These are phyloP conservation scores for Diaporthe nobilis DNA, from an alignment of 2,329 filamentous ascomycete species.

Conservation along the genomic window DNA sequence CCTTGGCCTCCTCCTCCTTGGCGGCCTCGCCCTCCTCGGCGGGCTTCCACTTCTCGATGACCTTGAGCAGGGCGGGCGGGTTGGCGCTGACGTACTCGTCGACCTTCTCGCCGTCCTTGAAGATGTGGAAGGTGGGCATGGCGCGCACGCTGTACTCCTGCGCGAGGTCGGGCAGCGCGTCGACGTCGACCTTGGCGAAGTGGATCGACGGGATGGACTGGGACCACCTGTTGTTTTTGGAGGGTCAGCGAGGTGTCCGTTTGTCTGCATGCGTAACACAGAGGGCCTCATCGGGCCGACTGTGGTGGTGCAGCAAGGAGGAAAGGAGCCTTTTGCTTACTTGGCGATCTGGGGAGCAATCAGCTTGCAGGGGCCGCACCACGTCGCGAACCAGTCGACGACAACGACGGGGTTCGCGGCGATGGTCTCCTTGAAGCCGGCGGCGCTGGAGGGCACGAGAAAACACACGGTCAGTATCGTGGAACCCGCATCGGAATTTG, in stretches of 20 bases:
- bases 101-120: constrained; percentile 82
- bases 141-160: constrained; percentile 85
- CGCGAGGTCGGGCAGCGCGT: constrained; percentile 81
- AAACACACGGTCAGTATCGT: constrained; percentile 15
- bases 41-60: constrained; percentile 50
- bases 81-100: constrained; percentile 85
- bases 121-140: constrained; percentile 93
- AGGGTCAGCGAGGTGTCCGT: constrained; percentile 8
- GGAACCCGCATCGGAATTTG: constrained; percentile 25
- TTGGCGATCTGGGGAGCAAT: constrained; percentile 83
- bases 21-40: constrained; percentile 32
- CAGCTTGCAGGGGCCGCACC: constrained; percentile 96
- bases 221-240: constrained; percentile 64
- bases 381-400: constrained; percentile 88
- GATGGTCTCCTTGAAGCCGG: constrained; percentile 54
- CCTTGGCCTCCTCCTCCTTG: constrained; percentile 35
- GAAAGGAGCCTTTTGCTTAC: constrained; percentile 56
- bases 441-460: constrained; percentile 39
- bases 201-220: constrained; percentile 66
- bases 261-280: not conserved
- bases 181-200: constrained; percentile 95
- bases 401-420: constrained; percentile 70
- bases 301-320: constrained; percentile 35
- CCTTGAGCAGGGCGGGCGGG: constrained; percentile 72
- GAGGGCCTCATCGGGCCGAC: not conserved